Base-by-base conservation (phyloP, 2,329 filamentous ascomycete genomes). In the Sporothrix schenckii region DNA sequence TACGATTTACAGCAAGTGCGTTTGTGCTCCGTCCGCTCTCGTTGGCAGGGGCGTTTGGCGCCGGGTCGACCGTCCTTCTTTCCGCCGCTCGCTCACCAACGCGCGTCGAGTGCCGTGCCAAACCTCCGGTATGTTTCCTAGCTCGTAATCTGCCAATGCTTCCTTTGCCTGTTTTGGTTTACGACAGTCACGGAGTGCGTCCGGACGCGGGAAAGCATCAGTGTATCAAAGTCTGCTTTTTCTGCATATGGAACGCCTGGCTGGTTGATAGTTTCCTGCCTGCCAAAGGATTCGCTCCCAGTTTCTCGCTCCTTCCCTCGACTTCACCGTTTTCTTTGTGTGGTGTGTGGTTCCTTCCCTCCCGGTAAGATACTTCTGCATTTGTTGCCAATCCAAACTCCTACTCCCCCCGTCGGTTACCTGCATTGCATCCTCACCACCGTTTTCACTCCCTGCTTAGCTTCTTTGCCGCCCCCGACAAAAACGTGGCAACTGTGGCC, bases 391-490 rank as follows among this genome's bases (percentile, higher is more conserved):
- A 47, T 21, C 58, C 58, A 61, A n/a, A 11, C 58, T 63, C 58
- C 39, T 39, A n/a, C 58, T 47, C 39, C 39, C 58, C 14, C 13
- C 39, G 27, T 63, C 56, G 56, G 34, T 34, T 19, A 44, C 56
- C n/a, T 61, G 56, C 56, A 44, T 24, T 19, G 58, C 39, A 47
- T 63, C 58, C 39, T 61, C 58, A 61, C 56, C 58, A 63, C 39
- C 58, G 58, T 63, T 27, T 56, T 56, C 39, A 39, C 65, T 56
- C 63, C 65, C 49, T 67, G 34, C 50, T 66, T 66, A 66, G 63
- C 63, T 41, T 66, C 27, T 39, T 41, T 53, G 30, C 63, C 65
- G 65, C 50, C 49, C 49, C 65, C 49, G 52, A 68, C 39, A 58
- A 60, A 60, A 60, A 68, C 66, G 66, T 68, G 66, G 54, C 53